Evolutionary conservation across 768 basidiomycete genomes (phyloP).

Genomic region (Boletus fagicola): DNA sequence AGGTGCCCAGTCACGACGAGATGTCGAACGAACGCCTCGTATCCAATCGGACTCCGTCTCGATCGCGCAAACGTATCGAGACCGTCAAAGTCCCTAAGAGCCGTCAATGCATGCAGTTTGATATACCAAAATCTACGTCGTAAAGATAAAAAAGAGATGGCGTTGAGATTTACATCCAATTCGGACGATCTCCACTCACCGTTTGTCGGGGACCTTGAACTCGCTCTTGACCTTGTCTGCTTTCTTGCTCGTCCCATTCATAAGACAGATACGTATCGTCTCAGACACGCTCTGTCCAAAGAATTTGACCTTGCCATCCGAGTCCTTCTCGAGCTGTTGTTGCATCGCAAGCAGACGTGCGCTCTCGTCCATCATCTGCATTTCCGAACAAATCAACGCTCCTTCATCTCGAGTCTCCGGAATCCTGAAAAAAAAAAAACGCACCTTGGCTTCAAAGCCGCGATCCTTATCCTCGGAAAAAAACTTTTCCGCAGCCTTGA

Average conservation of each 20-base stretch:
- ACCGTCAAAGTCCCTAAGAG: slow-evolving; percentile 79
- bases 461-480: slow-evolving; percentile 95
- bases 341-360: slow-evolving; percentile 74
- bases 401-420: no score
- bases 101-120: slow-evolving; percentile 80
- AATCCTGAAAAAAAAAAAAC: neutral
- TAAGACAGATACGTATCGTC: slow-evolving; percentile 74
- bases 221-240: slow-evolving; percentile 88
- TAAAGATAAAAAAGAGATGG: neutral
- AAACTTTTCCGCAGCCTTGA: slow-evolving; percentile 86
- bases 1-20: slow-evolving; percentile 70
- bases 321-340: slow-evolving; percentile 84
- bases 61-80: slow-evolving; percentile 84
- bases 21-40: slow-evolving; percentile 84
- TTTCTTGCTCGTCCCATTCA: slow-evolving; percentile 78
- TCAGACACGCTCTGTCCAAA: slow-evolving; percentile 85
- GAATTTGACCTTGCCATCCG: slow-evolving; percentile 72
- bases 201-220: slow-evolving; percentile 93
- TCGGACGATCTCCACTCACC: slow-evolving; percentile 46
- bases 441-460: slow-evolving; percentile 85
- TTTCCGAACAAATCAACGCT: neutral
- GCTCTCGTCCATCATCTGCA: slow-evolving; percentile 89
- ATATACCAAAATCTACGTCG: slow-evolving; percentile 83
- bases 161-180: neutral
- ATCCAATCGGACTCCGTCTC: slow-evolving; percentile 92